Evolutionary conservation across 257 asterid genomes (phyloP).

Genomic region (Asclepias syriaca): DNA sequence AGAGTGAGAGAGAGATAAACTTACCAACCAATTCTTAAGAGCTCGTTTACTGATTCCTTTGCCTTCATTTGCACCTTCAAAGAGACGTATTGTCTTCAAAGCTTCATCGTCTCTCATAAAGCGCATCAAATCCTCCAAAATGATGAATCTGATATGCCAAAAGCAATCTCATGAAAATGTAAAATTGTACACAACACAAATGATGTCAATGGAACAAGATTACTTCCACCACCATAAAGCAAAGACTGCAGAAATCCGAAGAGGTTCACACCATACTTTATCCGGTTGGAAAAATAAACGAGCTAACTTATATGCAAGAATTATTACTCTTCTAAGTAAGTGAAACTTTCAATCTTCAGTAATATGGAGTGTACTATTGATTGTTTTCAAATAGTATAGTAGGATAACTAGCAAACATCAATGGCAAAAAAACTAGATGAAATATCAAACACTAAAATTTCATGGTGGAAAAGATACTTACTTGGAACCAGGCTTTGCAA

Average conservation of each 20-base stretch:
- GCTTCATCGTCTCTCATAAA: slow-evolving; percentile 89
- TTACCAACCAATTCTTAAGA: slow-evolving; percentile 90
- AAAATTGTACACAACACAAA: neutral
- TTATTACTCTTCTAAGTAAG: neutral
- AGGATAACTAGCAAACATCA: neutral
- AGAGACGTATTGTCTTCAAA: slow-evolving; percentile 50
- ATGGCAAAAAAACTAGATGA: neutral
- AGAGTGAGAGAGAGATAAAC: slow-evolving; percentile 1
- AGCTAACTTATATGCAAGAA: neutral
- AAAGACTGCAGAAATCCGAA: neutral
- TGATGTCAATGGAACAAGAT: neutral
- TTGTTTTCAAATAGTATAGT: neutral
- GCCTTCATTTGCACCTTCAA: slow-evolving; percentile 66
- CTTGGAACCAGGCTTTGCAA: slow-evolving; percentile 67
- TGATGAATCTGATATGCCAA: slow-evolving; percentile 41
- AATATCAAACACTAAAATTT: neutral
- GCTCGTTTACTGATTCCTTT: slow-evolving; percentile 73
- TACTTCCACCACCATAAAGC: neutral
- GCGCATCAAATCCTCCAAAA: slow-evolving; percentile 64
- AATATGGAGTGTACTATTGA: neutral
- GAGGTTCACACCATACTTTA: neutral
- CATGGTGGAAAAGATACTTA: slow-evolving; percentile 24
- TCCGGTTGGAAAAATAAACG: neutral
- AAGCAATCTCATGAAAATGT: slow-evolving; percentile 1
- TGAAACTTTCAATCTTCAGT: neutral